Evolutionary conservation across 768 basidiomycete genomes (phyloP).

Genomic region (Vararia minispora): DNA sequence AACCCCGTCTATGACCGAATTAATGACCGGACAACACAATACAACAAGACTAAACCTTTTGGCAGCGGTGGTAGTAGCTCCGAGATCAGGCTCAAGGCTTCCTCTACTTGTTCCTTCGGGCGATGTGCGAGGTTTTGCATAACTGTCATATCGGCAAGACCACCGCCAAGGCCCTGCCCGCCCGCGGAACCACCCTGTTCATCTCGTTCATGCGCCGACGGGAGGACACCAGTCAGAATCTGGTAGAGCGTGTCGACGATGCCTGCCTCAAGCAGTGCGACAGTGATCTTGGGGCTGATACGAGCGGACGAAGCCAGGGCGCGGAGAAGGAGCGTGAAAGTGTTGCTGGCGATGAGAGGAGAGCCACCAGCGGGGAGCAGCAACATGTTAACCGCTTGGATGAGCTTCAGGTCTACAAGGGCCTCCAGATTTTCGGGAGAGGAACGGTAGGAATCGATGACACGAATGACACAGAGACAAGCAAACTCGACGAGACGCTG

Average conservation of each 20-base stretch:
- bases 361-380: constrained; percentile 81
- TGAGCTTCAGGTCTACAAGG: constrained; percentile 68
- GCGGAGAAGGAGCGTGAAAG: constrained; percentile 80
- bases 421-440: constrained; percentile 79
- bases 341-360: constrained; percentile 74
- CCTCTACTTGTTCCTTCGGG: constrained; percentile 96
- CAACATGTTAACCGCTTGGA: constrained; percentile 76
- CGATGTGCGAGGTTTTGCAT: constrained; percentile 96
- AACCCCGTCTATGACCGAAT: constrained; percentile 59
- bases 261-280: constrained; percentile 82
- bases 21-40: neutral
- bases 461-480: constrained; percentile 87
- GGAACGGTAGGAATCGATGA: constrained; percentile 85
- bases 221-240: constrained; percentile 89
- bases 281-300: constrained; percentile 78
- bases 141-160: constrained; percentile 91
- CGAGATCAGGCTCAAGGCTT: constrained; percentile 77
- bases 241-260: constrained; percentile 90
- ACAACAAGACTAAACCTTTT: constrained; percentile 48
- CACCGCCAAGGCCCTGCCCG: constrained; percentile 78
- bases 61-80: constrained; percentile 91
- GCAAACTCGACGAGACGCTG: constrained; percentile 97
- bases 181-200: constrained; percentile 50
- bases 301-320: constrained; percentile 82
- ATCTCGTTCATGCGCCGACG: constrained; percentile 45